Base-by-base conservation (phyloP, 116 monocot genomes). In the Papilionanthe hybrid region DNA sequence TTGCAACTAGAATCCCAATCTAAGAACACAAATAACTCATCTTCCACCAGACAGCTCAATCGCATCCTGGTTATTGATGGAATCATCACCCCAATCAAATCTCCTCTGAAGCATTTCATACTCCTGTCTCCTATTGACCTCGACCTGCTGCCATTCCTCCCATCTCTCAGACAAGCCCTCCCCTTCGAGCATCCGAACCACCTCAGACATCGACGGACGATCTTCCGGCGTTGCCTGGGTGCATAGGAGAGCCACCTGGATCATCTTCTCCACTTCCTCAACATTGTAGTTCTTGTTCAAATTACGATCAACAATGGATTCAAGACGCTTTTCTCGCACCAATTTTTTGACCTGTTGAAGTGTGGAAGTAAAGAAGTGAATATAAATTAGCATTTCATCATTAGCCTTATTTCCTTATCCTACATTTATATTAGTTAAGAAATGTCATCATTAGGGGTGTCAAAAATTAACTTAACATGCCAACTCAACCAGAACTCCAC, bases 91-190 rank as follows among this genome's bases (percentile, higher is more conserved):
- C 93, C 91, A 93, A 66, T 91, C 81, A 47, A 91, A 91, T 43
- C 89, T 89, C 79, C 79, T 81, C 43, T 87, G 93, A 50, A 93
- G 63, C 83, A 86, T 86, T 77, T 90, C 93, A 28, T 84, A 87
- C 42, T 92, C 94, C 1, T 88, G 88, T 45, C 94, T 83, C 47
- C 91, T 78, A 5, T 79, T 83, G 55, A 91, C 94, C 73, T 94
- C 94, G 5, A 91, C 88, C 43, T 94, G 92, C 69, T 94, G 91
- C 94, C 94, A 94, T 82, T 94, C 94, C 72, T 90, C 92, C 94
- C 94, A 94, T 49, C 92, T 78, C 85, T 90, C 92, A 0, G 90
- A 87, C 75, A 94, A 80, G 0, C 94, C 94, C 79, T 94, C 94
- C 7, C 94, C 94, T 85, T 94, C 94, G 8, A 94, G 85, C 94